A percentile compares a stretch with the other conserved stretches of the same genome.
phyloP scores from a whole-genome alignment of 164 flowering plant species.

The Cinnamomum micranthum region DNA sequence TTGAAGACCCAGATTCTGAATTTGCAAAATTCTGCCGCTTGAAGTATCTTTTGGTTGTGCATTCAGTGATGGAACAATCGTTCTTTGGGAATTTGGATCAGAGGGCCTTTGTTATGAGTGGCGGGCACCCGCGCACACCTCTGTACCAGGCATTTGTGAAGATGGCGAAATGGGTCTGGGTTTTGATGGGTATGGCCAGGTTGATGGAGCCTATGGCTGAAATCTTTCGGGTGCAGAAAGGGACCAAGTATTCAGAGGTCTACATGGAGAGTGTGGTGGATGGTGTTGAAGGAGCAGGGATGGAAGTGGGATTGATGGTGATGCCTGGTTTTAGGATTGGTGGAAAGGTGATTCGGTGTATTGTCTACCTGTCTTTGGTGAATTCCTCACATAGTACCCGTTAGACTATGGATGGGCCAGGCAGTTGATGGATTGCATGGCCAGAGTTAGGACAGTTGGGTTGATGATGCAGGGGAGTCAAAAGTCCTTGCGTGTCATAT shows the following conservation, averaged over 20 bases:
- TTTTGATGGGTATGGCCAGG: slow-evolving; percentile 33
- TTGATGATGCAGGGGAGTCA: too few relatives aligned
- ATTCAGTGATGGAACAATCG: slow-evolving; percentile 45
- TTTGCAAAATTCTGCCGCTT: slow-evolving; percentile 47
- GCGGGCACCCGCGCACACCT: slow-evolving; percentile 53
- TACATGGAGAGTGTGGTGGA: slow-evolving; percentile 50
- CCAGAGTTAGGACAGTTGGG: too few relatives aligned
- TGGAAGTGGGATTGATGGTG: slow-evolving; percentile 45
- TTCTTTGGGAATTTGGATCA: slow-evolving; percentile 66
- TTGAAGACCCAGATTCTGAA: slow-evolving; percentile 36
- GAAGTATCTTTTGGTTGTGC: slow-evolving; percentile 48
- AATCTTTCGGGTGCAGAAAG: slow-evolving; percentile 35
- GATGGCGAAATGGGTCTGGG: slow-evolving; percentile 62
- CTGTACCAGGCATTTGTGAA: slow-evolving; percentile 52
- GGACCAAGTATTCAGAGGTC: slow-evolving; percentile 39
- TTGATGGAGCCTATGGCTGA: slow-evolving; percentile 32
- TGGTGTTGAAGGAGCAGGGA: slow-evolving; percentile 8
- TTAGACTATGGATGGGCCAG: background rate
- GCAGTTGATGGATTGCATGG: too few relatives aligned
- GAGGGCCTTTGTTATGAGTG: slow-evolving; percentile 35
- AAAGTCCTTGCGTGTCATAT: background rate
- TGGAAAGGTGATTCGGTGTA: slow-evolving; percentile 30
- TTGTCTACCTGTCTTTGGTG: slow-evolving; percentile 34
- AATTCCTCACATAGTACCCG: background rate
- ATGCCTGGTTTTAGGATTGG: slow-evolving; percentile 56